A percentile compares a stretch with the other conserved stretches of the same genome.
These are phyloP conservation scores for Mortierella sp. DNA, from an alignment of 371 early-diverging fungal species.

Conservation along the genomic window DNA sequence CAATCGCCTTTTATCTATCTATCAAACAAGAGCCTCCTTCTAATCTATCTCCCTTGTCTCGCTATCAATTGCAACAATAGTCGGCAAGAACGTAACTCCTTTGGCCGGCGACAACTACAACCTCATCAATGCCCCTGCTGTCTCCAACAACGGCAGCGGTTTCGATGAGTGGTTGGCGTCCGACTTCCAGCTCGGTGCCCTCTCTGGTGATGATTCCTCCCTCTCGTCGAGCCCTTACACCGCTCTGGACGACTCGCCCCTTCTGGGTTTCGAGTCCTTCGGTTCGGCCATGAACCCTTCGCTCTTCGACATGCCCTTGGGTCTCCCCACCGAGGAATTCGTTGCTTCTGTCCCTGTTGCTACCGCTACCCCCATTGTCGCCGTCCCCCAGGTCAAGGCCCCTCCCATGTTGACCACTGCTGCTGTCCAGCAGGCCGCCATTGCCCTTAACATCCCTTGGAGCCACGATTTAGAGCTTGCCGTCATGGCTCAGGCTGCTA, in stretches of 20 bases:
- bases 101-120: slow-evolving; percentile 18
- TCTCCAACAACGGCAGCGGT: slow-evolving; percentile 30
- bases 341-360: slow-evolving; percentile 6
- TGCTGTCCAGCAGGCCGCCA: slow-evolving; percentile 53
- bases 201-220: slow-evolving; percentile 41
- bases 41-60: background rate
- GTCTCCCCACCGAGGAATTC: slow-evolving; percentile 11
- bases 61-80: slow-evolving; percentile 12
- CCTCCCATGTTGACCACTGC: slow-evolving; percentile 31
- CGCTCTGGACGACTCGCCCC: slow-evolving; percentile 40
- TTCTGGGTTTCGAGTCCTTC: slow-evolving; percentile 41
- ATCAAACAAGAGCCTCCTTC: background rate
- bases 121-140: slow-evolving; percentile 18
- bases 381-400: slow-evolving; percentile 14
- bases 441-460: slow-evolving; percentile 53
- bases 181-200: slow-evolving; percentile 43
- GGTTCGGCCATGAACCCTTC: slow-evolving; percentile 25
- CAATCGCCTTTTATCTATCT: background rate
- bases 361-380: slow-evolving; percentile 6
- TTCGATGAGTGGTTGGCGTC: slow-evolving; percentile 53
- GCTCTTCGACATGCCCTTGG: slow-evolving; percentile 43
- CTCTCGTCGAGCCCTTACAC: slow-evolving; percentile 38
- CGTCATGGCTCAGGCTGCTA: slow-evolving; percentile 46
- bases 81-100: slow-evolving; percentile 34
- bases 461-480: slow-evolving; percentile 48